These are phyloP conservation scores for Conticribra guillardii DNA, from an alignment of 108 stramenopile species.

Conservation along the genomic window DNA sequence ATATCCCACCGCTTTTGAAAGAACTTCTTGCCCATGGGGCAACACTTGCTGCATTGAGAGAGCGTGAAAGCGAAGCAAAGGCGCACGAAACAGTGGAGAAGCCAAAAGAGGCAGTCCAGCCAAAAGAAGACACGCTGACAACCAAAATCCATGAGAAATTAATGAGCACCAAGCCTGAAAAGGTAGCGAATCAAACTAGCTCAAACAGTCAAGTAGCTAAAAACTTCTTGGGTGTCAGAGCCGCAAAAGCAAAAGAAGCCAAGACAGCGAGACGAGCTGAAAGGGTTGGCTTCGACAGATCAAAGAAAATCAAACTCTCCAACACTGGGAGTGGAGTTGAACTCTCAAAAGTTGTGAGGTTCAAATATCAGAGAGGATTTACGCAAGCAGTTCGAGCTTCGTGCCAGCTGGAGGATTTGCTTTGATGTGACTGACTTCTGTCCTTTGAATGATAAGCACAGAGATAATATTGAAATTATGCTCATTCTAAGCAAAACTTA, in stretches of 20 bases:
- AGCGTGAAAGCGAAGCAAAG: slow-evolving; percentile 38
- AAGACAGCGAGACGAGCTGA: slow-evolving; percentile 63
- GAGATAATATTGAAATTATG: not conserved
- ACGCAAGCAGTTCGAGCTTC: slow-evolving; percentile 83
- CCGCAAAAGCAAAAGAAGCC: slow-evolving; percentile 67
- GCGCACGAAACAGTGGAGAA: slow-evolving; percentile 9
- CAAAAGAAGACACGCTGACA: slow-evolving; percentile 9
- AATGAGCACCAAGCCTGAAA: slow-evolving; percentile 3
- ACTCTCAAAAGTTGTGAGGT: slow-evolving; percentile 67
- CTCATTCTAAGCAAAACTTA: not conserved
- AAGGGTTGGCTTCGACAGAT: slow-evolving; percentile 65
- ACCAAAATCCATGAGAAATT: slow-evolving; percentile 24
- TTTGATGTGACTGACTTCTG: slow-evolving; percentile 9
- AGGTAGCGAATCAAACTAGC: not conserved
- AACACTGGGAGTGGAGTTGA: slow-evolving; percentile 80
- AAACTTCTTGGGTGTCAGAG: slow-evolving; percentile 73
- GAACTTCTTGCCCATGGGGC: slow-evolving; percentile 76
- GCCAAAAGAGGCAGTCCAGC: not conserved
- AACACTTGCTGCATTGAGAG: slow-evolving; percentile 57
- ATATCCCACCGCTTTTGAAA: slow-evolving; percentile 56
- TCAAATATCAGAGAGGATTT: slow-evolving; percentile 87
- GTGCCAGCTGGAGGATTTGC: slow-evolving; percentile 66
- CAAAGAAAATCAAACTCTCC: slow-evolving; percentile 62
- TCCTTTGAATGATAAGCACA: not conserved
- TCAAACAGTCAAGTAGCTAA: slow-evolving; percentile 31